Evolutionary conservation across 495 filamentous ascomycete species (phyloP), one percentile per base, ranked within the genome.

Genomic region (Aspergillus sclerotioniger): DNA sequence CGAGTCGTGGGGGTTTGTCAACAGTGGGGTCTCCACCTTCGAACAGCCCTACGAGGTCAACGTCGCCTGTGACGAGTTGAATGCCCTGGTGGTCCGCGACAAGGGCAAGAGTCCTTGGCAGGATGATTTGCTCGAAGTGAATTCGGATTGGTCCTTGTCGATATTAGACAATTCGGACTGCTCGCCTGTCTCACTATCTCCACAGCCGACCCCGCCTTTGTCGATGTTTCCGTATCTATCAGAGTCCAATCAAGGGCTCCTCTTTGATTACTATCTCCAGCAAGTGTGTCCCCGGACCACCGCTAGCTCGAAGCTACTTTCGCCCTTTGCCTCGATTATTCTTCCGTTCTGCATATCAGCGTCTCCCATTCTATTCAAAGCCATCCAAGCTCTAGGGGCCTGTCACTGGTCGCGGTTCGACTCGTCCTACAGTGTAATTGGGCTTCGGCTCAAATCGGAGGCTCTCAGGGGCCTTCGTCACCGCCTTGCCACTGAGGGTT

Each of bases 231-330:
- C 74, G 1, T 61, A 65, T 2, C 28, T 71, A 1, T 61, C 70
- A 25, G 54, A 62, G 8, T 51, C 68, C 8, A 61, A 62, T 6
- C 63, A 75, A 51, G 62, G 57, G 6, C 65, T 68, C 33, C 55
- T 79, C 16, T 71, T 79, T 19, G 73, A 79, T 19, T 79, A 79
- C 41, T 79, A 74, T 54, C 67, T 79, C 7, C 68, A 70, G 16
- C 71, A 74, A 43, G 67, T 79, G 9, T 79, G 76, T 54, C 76
- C 76, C 33, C 72, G 73, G 8, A 76, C 73, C 3, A 74, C 70
- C 0, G 68, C 72, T 13, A 76, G 71, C 51, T 70, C 71, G 1
- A 70, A 60, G 8, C 29, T 63, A 3, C 64, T 69, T 2, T 79
- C 76, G 3, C 76, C 76, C 19, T 77, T 79, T 53, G 73, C 71